Evolutionary conservation across 805 yeast genomes (phyloP).

Genomic region (Wickerhamomyces chambardii): DNA sequence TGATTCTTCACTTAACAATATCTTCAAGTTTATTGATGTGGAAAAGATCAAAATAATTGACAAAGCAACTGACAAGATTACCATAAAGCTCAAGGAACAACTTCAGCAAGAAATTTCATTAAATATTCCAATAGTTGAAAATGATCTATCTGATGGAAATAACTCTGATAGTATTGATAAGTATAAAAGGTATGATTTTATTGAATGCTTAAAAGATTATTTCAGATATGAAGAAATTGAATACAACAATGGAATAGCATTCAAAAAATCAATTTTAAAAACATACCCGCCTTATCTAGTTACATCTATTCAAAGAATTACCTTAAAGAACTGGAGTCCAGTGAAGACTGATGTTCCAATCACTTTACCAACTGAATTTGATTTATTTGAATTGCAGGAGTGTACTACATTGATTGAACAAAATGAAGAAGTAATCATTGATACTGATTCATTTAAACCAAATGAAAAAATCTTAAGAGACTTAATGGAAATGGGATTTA

Average conservation of each 20-base stretch:
- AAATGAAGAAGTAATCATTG: conserved; percentile 21
- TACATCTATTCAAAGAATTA: conserved; percentile 70
- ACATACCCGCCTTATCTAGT: conserved; percentile 67
- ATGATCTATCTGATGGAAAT: conserved; percentile 29
- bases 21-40: conserved; percentile 57
- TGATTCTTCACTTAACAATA: conserved; percentile 26
- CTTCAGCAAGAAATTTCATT: conserved; percentile 58
- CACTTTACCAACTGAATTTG: conserved; percentile 34
- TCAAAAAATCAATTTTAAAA: conserved; percentile 38
- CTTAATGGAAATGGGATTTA: conserved; percentile 82
- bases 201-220: conserved; percentile 38
- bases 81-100: conserved; percentile 49
- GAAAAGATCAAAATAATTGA: conserved; percentile 50
- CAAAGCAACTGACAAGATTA: conserved; percentile 13
- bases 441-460: conserved; percentile 37
- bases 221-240: conserved; percentile 53
- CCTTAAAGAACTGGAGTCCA: conserved; percentile 86
- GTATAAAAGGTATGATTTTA: conserved; percentile 29
- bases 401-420: conserved; percentile 32
- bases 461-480: conserved; percentile 43
- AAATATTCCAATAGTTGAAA: conserved; percentile 32
- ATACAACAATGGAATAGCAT: conserved; percentile 26
- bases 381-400: conserved; percentile 34
- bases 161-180: conserved; percentile 35
- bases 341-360: conserved; percentile 73